These are phyloP conservation scores for Trichoderma atrobrunneum DNA, from an alignment of 2,329 filamentous ascomycete genomes.

Conservation along the genomic window DNA sequence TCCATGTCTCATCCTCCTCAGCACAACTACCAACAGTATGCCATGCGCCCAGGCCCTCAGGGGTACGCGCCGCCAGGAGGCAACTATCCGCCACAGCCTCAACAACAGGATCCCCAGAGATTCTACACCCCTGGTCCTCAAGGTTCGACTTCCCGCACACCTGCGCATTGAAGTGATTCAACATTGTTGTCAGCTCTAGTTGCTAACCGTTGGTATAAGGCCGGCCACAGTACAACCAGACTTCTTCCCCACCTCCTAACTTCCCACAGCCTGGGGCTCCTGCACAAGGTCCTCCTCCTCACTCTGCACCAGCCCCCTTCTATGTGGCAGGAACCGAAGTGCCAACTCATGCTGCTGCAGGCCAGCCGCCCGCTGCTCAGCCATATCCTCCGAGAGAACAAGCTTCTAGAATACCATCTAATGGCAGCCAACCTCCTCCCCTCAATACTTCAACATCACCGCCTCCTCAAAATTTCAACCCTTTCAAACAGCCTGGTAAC, in stretches of 20 bases:
- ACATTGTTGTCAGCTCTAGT: not conserved
- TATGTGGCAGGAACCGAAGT: slow-evolving; percentile 62
- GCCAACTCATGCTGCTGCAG: slow-evolving; percentile 37
- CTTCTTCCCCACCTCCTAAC: slow-evolving; percentile 51
- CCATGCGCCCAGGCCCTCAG: slow-evolving; percentile 50
- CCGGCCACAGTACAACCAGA: slow-evolving; percentile 46
- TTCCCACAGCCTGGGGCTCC: slow-evolving; percentile 52
- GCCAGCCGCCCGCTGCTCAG: slow-evolving; percentile 36
- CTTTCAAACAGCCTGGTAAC: slow-evolving; percentile 42
- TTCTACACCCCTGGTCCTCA: slow-evolving; percentile 56
- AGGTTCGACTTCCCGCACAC: slow-evolving; percentile 2
- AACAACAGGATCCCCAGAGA: slow-evolving; percentile 60
- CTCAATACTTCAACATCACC: slow-evolving; percentile 51
- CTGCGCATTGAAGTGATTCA: not conserved
- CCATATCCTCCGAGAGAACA: slow-evolving; percentile 53
- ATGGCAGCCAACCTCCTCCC: slow-evolving; percentile 48
- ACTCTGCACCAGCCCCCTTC: slow-evolving; percentile 55
- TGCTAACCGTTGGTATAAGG: slow-evolving; percentile 31
- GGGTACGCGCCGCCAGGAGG: slow-evolving; percentile 41
- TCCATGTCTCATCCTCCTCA: slow-evolving; percentile 95
- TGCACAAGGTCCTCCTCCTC: slow-evolving; percentile 25
- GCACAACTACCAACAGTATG: slow-evolving; percentile 69
- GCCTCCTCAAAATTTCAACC: slow-evolving; percentile 43
- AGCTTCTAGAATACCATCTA: slow-evolving; percentile 47
- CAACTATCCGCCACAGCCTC: slow-evolving; percentile 33